Conservation (phyloP, 257 asterid genomes). For the Nicotiana paniculata region DNA sequence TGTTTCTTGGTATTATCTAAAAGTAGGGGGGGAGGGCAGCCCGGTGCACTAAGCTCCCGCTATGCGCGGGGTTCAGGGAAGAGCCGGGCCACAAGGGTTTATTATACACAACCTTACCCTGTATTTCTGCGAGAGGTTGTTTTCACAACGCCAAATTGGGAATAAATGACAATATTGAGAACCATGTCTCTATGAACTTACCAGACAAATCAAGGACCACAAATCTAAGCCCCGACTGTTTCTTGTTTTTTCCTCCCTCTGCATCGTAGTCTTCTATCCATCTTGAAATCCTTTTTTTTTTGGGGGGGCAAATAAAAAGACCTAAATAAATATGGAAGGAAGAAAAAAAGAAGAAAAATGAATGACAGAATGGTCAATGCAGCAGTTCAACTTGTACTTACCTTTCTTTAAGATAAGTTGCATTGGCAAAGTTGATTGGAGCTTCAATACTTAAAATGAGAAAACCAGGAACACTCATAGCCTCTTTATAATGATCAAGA, state of each 20-base stretch:
- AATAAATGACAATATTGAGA: not conserved
- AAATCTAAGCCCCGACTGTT: slow-evolving; percentile 35
- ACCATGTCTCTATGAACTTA: slow-evolving; percentile 23
- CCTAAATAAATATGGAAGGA: not conserved
- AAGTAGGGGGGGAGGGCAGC: not conserved
- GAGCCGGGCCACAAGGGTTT: too few relatives aligned
- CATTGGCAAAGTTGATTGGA: slow-evolving; percentile 77
- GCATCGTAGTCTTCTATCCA: slow-evolving; percentile 64
- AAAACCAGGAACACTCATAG: slow-evolving; percentile 50
- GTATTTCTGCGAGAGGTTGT: too few relatives aligned
- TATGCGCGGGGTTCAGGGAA: too few relatives aligned
- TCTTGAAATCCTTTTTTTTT: slow-evolving; percentile 50
- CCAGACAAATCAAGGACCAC: slow-evolving; percentile 70
- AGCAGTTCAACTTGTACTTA: slow-evolving; percentile 13
- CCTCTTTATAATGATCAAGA: slow-evolving; percentile 67
- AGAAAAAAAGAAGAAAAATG: not conserved
- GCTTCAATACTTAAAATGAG: slow-evolving; percentile 71
- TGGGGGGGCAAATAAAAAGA: not conserved
- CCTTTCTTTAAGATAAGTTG: slow-evolving; percentile 85
- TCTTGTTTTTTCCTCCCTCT: slow-evolving; percentile 32
- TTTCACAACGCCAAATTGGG: too few relatives aligned
- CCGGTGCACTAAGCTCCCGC: too few relatives aligned
- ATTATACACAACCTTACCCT: rapidly evolving
- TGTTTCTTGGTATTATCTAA: not conserved
- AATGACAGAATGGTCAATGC: not conserved